A percentile compares a stretch with the other conserved stretches of the same genome.
Evolutionary conservation across 2,329 filamentous ascomycete genomes (phyloP).

Genomic region (Fusarium algeriense): DNA sequence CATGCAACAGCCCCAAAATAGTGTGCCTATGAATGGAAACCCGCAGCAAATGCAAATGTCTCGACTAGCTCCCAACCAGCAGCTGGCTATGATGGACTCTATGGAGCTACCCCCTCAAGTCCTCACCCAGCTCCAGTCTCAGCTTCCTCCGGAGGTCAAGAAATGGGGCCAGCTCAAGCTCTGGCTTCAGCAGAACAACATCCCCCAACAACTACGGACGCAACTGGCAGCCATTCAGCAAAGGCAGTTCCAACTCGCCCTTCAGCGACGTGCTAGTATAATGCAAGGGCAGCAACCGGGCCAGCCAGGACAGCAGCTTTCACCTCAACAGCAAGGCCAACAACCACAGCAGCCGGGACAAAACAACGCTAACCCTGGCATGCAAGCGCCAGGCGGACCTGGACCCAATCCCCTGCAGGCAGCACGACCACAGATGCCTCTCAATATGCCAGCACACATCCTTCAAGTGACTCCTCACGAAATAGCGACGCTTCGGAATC

Average conservation of each 20-base stretch:
- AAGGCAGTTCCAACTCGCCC: constrained; percentile 54
- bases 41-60: constrained; percentile 48
- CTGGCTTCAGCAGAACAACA: constrained; percentile 56
- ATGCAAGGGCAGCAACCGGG: constrained; percentile 42
- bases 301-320: constrained; percentile 29
- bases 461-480: constrained; percentile 53
- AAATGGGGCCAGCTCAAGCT: constrained; percentile 63
- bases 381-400: constrained; percentile 39
- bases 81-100: constrained; percentile 59
- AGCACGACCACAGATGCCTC: constrained; percentile 42
- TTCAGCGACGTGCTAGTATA: constrained; percentile 50
- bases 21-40: constrained; percentile 43
- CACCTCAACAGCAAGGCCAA: constrained; percentile 34
- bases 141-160: constrained; percentile 58
- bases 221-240: constrained; percentile 54
- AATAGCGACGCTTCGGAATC: constrained; percentile 49
- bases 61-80: constrained; percentile 48
- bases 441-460: constrained; percentile 49
- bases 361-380: constrained; percentile 44
- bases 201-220: constrained; percentile 49
- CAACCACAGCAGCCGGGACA: constrained; percentile 48
- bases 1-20: constrained; percentile 51
- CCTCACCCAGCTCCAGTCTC: constrained; percentile 44
- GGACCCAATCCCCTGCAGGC: constrained; percentile 48
- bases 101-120: constrained; percentile 61